phyloP scores from a whole-genome alignment of 2,329 filamentous ascomycete genomes.

The Cladophialophora exuberans region DNA sequence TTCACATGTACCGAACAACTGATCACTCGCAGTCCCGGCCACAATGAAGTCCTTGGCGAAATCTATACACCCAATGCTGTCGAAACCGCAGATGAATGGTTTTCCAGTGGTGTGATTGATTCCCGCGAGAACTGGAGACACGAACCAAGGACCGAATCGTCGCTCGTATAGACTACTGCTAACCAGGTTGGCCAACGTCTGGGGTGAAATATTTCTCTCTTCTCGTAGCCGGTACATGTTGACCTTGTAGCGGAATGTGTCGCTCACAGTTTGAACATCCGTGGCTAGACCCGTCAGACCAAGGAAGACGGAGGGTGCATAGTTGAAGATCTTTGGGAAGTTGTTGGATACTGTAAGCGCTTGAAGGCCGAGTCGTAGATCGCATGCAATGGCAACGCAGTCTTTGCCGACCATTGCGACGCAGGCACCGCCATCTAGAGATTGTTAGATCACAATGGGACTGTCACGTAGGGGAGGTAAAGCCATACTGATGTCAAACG shows the following conservation, averaged over 20 bases:
- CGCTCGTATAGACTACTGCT: constrained; percentile 89
- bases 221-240: constrained; percentile 99
- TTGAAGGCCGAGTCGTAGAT: constrained; percentile 95
- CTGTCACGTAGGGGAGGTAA: constrained; percentile 9
- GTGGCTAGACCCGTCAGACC: constrained; percentile 95
- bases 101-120: constrained; percentile 91
- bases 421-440: constrained; percentile 80
- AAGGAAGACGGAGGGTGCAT: constrained; percentile 86
- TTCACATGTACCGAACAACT: constrained; percentile 98
- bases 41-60: constrained; percentile 99
- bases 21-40: constrained; percentile 91
- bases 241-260: constrained; percentile 99
- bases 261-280: constrained; percentile 89
- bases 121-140: constrained; percentile 90
- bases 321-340: constrained; percentile 99
- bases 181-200: constrained; percentile 96
- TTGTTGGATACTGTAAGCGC: constrained; percentile 98
- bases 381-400: constrained; percentile 98
- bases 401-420: constrained; percentile 99
- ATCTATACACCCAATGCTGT: constrained; percentile 99
- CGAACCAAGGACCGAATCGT: constrained; percentile 95
- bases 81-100: constrained; percentile 98
- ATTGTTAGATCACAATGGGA: background rate
- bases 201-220: constrained; percentile 92
- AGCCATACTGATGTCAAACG: constrained; percentile 96